Evolutionary conservation across 805 yeast species (phyloP), one percentile per base, ranked within the genome.

Genomic region (Metschnikowia shivogae): DNA sequence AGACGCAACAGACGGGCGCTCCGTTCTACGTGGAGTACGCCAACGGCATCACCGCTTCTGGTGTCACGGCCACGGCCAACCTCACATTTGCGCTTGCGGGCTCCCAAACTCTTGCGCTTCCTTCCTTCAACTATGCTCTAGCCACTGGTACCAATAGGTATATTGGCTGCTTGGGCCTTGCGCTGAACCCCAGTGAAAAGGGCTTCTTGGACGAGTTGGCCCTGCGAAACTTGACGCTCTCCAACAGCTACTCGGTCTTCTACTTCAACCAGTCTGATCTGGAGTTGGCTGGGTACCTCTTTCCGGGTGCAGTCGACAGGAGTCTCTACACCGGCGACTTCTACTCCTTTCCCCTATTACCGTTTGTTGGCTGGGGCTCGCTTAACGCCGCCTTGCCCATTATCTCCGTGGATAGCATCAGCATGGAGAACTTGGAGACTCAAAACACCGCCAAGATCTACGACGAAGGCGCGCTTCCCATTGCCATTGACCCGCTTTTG

Each of bases 221-320:
- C 10, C 30, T 41, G 0, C 33, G 45, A 4, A 62, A 62, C 3
- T 26, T 57, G 34, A 67, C 65, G 24, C 36, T 47, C 24, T 57
- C 67, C 3, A 56, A 60, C 7, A 64, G 73, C 11, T 71, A 67
- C 51, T 68, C 73, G 19, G 32, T 36, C 3, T 49, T 64, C 14
- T 67, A 57, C 57, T 68, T 65, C 47, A 45, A 47, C 43, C 47
- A 56, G 42, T 36, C 42, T 29, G 28, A 52, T 5, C 42, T 45
- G 36, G 26, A 20, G 13, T 50, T 55, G 6, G 45, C 51, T n/a
- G 73, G 70, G 12, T 60, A 61, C 42, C 50, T 84, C 10, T 58
- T 82, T 6, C 65, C 83, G 1, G 90, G 93, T 9, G 80, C 78
- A 3, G 77, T 84, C 4, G 79, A 81, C 54, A 63, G 69, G 8